Evolutionary conservation across 768 basidiomycete genomes (phyloP).

Genomic region (Leccinum pellstonianum): DNA sequence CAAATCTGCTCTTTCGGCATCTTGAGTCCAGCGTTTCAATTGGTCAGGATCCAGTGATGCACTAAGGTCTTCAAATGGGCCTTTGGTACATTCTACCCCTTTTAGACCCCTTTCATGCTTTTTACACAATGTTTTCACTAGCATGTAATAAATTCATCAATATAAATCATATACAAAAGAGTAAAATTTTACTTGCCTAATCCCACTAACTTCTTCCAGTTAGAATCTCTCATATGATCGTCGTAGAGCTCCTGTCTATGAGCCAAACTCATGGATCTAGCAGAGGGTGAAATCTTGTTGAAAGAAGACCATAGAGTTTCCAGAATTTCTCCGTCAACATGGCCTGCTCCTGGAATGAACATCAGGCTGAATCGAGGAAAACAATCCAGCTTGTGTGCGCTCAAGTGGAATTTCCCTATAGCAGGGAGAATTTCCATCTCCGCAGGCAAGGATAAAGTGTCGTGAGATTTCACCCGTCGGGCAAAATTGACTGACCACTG

Average conservation of each 20-base stretch:
- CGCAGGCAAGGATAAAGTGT: not conserved
- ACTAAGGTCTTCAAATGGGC: not conserved
- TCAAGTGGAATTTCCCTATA: constrained; percentile 33
- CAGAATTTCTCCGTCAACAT: constrained; percentile 34
- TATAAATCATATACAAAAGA: not conserved
- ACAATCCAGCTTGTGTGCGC: constrained; percentile 29
- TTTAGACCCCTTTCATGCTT: not conserved
- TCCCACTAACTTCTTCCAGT: constrained; percentile 1
- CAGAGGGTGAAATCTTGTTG: constrained; percentile 27
- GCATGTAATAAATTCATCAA: not conserved
- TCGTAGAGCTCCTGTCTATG: constrained; percentile 27
- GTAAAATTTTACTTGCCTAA: not conserved
- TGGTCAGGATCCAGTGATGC: not conserved
- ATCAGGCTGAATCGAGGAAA: constrained; percentile 20
- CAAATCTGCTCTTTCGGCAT: not conserved
- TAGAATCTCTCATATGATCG: constrained; percentile 4
- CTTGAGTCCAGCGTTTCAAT: not conserved
- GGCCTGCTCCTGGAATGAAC: constrained; percentile 26
- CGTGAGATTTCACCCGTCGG: not conserved
- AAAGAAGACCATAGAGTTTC: constrained; percentile 34
- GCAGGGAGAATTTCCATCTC: constrained; percentile 10
- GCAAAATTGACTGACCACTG: constrained; percentile 23
- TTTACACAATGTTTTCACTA: not conserved
- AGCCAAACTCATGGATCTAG: constrained; percentile 21
- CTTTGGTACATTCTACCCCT: not conserved